Percentiles rank a stretch among this genome's conserved stretches.
These are phyloP conservation scores for Cyclotella atomus DNA, from an alignment of 108 stramenopile genomes.

Conservation along the genomic window DNA sequence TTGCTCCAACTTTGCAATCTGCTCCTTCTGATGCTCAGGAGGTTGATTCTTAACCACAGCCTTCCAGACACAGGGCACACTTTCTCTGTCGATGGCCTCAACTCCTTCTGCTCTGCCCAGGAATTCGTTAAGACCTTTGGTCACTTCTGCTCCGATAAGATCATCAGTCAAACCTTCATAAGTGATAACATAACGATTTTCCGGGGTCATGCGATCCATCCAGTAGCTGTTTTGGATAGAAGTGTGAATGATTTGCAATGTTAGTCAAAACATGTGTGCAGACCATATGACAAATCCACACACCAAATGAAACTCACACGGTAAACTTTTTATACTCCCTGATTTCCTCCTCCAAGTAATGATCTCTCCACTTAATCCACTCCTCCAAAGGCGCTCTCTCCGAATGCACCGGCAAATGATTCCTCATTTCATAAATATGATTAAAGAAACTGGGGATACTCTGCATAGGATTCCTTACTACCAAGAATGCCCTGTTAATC, in stretches of 20 bases:
- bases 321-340: slow-evolving; percentile 50
- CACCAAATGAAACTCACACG: slow-evolving; percentile 46
- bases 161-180: slow-evolving; percentile 56
- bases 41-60: slow-evolving; percentile 52
- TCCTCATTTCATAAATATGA: slow-evolving; percentile 58
- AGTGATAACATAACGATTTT: slow-evolving; percentile 45
- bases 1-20: slow-evolving; percentile 31
- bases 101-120: slow-evolving; percentile 42
- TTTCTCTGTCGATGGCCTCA: slow-evolving; percentile 30
- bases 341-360: slow-evolving; percentile 52
- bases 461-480: slow-evolving; percentile 57
- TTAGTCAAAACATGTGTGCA: too few relatives aligned
- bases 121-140: slow-evolving; percentile 46
- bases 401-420: slow-evolving; percentile 55
- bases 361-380: slow-evolving; percentile 62
- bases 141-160: slow-evolving; percentile 41
- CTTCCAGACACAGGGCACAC: slow-evolving; percentile 50
- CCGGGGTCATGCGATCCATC: slow-evolving; percentile 50
- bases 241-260: background rate
- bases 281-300: too few relatives aligned
- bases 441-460: slow-evolving; percentile 56
- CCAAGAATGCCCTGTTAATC: slow-evolving; percentile 42
- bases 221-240: slow-evolving; percentile 37
- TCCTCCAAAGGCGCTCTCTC: slow-evolving; percentile 55
- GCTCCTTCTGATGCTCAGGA: slow-evolving; percentile 38